Conservation (phyloP, 78 protist species). For the Dictyostelium capitatum region DNA sequence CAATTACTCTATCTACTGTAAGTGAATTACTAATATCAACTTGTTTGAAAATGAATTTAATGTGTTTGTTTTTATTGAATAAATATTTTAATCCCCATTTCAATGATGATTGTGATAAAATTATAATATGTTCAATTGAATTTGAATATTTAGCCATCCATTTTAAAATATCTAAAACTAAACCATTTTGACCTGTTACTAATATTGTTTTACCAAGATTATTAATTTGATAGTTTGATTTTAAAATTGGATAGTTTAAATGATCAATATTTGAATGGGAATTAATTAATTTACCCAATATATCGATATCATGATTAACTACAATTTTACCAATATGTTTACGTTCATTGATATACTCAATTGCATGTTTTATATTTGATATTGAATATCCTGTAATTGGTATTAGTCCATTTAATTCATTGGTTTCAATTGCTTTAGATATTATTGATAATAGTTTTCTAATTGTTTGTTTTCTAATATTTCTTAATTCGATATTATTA, state of each 20-base stretch:
- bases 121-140: neutral
- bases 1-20: neutral
- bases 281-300: neutral
- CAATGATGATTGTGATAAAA: conserved; percentile 15
- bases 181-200: neutral
- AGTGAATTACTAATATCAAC: neutral
- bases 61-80: neutral
- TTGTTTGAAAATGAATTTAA: neutral
- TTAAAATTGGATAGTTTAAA: neutral
- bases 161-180: neutral
- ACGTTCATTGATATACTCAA: conserved; percentile 1
- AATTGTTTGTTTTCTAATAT: neutral
- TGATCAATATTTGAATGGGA: neutral
- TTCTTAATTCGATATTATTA: neutral
- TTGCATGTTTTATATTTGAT: neutral
- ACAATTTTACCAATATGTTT: conserved; percentile 9
- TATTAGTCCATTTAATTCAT: neutral
- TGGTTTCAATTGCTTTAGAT: neutral
- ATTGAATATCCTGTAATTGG: neutral
- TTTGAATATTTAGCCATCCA: neutral
- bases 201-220: neutral
- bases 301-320: neutral
- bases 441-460: neutral
- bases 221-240: neutral
- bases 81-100: conserved; percentile 6